A percentile compares a stretch with the other conserved stretches of the same genome.
These are phyloP conservation scores for Rhizophlyctis rosea DNA, from an alignment of 192 early-diverging fungal genomes.

Conservation along the genomic window DNA sequence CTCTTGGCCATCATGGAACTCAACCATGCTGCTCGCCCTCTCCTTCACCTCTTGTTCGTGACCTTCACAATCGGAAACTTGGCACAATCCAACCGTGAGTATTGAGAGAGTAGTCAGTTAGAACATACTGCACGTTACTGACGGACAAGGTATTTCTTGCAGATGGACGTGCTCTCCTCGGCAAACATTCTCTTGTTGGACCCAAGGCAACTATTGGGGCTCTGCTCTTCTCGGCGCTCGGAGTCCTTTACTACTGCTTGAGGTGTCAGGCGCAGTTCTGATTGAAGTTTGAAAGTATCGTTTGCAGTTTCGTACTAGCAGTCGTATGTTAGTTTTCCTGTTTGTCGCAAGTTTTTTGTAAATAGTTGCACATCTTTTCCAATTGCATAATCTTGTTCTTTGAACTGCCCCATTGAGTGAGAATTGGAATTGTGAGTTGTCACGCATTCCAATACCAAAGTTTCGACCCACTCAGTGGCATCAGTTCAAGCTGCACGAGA, in stretches of 20 bases:
- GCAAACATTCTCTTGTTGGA: not conserved
- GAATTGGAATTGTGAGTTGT: no score
- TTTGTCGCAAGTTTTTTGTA: no score
- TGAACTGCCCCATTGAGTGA: no score
- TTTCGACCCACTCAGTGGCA: no score
- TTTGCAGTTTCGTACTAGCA: no score
- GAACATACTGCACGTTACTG: not conserved
- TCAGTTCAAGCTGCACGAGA: no score
- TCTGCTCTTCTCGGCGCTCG: not conserved
- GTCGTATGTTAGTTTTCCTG: no score
- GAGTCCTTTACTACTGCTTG: not conserved
- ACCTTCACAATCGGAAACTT: constrained; percentile 28
- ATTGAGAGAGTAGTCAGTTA: no score
- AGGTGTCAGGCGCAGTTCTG: not conserved
- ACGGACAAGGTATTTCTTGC: not conserved
- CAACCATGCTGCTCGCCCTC: constrained; percentile 25
- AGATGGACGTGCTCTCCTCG: not conserved
- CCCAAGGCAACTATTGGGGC: not conserved
- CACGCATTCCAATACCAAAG: no score
- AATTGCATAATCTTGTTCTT: no score
- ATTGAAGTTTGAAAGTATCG: no score
- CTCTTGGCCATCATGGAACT: constrained; percentile 33
- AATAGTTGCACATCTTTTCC: no score
- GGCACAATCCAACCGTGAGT: constrained; percentile 24
- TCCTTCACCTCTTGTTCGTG: constrained; percentile 33